These are phyloP conservation scores for Debaryomyces singareniensis DNA, from an alignment of 1,139 yeast genomes.

Conservation along the genomic window DNA sequence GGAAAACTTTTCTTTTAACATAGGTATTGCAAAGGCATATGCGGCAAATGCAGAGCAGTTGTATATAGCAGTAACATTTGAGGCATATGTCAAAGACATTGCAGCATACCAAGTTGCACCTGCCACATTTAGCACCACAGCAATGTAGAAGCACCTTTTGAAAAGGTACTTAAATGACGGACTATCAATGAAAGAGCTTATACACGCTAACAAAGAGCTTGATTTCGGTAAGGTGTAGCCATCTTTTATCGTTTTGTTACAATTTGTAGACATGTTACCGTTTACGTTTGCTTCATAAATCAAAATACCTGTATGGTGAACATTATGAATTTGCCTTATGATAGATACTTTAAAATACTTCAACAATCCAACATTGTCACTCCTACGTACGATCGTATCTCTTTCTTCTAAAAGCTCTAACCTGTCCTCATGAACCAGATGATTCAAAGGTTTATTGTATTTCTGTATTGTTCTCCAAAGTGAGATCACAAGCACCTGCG, in stretches of 20 bases:
- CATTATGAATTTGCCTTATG: conserved; percentile 44
- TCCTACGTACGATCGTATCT: background rate
- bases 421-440: background rate
- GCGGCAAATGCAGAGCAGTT: conserved; percentile 89
- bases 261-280: conserved; percentile 29
- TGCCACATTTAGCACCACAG: conserved; percentile 62
- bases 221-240: conserved; percentile 37
- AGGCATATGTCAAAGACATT: conserved; percentile 73
- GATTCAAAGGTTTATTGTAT: background rate
- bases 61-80: conserved; percentile 86
- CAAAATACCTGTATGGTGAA: conserved; percentile 45
- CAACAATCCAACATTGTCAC: background rate
- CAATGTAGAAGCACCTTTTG: conserved; percentile 36
- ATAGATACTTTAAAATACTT: conserved; percentile 38
- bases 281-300: conserved; percentile 37
- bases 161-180: conserved; percentile 46
- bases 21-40: conserved; percentile 73
- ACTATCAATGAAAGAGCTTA: conserved; percentile 30
- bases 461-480: conserved; percentile 29
- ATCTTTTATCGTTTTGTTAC: conserved; percentile 31
- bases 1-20: conserved; percentile 60
- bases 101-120: conserved; percentile 87
- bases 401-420: background rate
- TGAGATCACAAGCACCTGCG: conserved; percentile 52
- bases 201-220: conserved; percentile 29